phyloP scores from a whole-genome alignment of 208 protist genomes.

The Leishmania guyanensis region DNA sequence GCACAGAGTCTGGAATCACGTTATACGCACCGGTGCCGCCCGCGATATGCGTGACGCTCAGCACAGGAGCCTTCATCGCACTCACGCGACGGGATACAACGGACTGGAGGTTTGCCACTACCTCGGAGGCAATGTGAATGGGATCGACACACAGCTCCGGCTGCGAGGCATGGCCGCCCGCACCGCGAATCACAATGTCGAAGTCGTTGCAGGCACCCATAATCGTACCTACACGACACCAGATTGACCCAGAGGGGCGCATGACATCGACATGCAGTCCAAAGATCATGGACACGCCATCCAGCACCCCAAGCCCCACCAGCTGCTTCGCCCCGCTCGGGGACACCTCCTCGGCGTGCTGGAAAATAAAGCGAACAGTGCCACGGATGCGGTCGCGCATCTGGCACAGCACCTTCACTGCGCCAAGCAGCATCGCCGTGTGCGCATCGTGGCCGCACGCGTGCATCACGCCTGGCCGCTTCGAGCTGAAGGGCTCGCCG shows the following conservation, averaged over 20 bases:
- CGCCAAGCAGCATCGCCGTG: constrained; percentile 70
- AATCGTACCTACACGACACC: constrained; percentile 38
- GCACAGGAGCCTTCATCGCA: constrained; percentile 56
- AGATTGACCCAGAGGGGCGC: constrained; percentile 24
- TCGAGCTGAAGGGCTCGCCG: constrained; percentile 62
- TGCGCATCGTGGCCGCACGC: constrained; percentile 76
- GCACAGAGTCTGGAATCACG: constrained; percentile 70
- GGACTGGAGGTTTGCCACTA: constrained; percentile 59
- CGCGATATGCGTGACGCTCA: constrained; percentile 60
- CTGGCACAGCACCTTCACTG: constrained; percentile 60
- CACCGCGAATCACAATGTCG: constrained; percentile 67
- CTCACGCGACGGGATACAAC: constrained; percentile 71
- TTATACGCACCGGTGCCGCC: constrained; percentile 67
- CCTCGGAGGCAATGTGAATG: constrained; percentile 60
- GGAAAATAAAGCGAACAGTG: constrained; percentile 80
- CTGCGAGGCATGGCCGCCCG: constrained; percentile 69
- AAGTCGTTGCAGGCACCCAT: constrained; percentile 68
- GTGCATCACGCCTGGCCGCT: constrained; percentile 64
- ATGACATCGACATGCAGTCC: constrained; percentile 44
- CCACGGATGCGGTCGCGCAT: constrained; percentile 54
- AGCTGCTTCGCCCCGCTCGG: constrained; percentile 69
- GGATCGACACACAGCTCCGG: constrained; percentile 72
- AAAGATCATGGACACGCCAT: constrained; percentile 75
- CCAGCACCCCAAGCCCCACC: constrained; percentile 46
- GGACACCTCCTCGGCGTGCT: constrained; percentile 75